Conservation (phyloP, 2,329 filamentous ascomycete species). For the Pezicula rhizophila region DNA sequence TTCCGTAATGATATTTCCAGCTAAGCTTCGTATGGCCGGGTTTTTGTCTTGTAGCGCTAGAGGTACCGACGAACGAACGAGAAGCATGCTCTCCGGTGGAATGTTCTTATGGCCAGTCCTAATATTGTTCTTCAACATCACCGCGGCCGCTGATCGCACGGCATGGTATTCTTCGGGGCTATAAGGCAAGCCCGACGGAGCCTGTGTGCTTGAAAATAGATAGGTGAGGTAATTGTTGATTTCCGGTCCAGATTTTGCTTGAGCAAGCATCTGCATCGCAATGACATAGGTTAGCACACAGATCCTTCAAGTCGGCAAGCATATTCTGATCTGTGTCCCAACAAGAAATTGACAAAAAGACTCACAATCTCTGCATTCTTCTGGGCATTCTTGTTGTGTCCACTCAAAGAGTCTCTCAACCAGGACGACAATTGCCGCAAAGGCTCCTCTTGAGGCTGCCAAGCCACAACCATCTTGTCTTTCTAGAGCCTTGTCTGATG, state of each 20-base stretch:
- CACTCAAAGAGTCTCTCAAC: conserved; percentile 87
- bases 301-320: conserved; percentile 6
- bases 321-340: neutral
- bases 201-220: conserved; percentile 69
- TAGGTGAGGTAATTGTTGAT: conserved; percentile 97
- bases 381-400: conserved; percentile 70
- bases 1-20: conserved; percentile 92
- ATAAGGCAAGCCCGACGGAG: conserved; percentile 54
- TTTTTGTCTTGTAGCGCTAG: conserved; percentile 76
- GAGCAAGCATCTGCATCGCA: conserved; percentile 71
- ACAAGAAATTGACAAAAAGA: conserved; percentile 17
- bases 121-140: conserved; percentile 96
- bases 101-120: conserved; percentile 70
- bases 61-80: conserved; percentile 76
- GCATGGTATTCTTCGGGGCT: conserved; percentile 60
- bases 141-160: conserved; percentile 78
- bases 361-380: conserved; percentile 85
- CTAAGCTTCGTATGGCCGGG: conserved; percentile 77
- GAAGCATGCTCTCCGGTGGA: conserved; percentile 62
- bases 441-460: conserved; percentile 85
- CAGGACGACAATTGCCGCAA: conserved; percentile 83
- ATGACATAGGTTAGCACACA: neutral
- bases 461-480: conserved; percentile 58
- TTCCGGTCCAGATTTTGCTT: conserved; percentile 83
- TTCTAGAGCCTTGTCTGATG: conserved; percentile 12